Conservation (phyloP, 2,329 filamentous ascomycete genomes). For the Alternaria rosae region DNA sequence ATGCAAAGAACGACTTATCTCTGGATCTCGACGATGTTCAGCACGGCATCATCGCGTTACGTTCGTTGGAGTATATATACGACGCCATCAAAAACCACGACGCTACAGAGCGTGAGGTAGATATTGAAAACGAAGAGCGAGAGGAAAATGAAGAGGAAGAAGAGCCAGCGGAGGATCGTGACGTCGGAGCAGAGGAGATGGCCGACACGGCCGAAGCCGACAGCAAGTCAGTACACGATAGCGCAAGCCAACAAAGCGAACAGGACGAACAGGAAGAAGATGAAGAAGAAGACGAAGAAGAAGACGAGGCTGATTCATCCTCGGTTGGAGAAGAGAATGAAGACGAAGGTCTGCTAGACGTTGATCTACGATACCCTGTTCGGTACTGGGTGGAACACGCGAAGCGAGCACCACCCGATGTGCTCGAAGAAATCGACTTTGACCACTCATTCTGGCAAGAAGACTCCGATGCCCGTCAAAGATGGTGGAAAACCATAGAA, state of each 20-base stretch:
- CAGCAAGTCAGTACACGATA: not conserved
- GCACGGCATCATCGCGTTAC: conserved; percentile 34
- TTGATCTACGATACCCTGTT: conserved; percentile 25
- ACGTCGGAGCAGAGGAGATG: not conserved
- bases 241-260: not conserved
- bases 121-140: not conserved
- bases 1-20: conserved; percentile 26
- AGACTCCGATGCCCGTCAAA: conserved; percentile 18
- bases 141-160: not conserved
- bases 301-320: not conserved
- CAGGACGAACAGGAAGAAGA: not conserved
- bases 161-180: not conserved
- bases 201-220: not conserved
- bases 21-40: conserved; percentile 29
- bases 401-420: conserved; percentile 26
- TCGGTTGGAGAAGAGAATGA: conserved; percentile 5
- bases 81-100: conserved; percentile 10
- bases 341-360: conserved; percentile 6
- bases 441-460: conserved; percentile 26
- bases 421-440: conserved; percentile 30
- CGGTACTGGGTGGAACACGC: conserved; percentile 36
- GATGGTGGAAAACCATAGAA: conserved; percentile 27
- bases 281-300: not conserved
- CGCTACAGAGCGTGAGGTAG: not conserved
- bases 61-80: conserved; percentile 28